These are phyloP conservation scores for Suhomyces yuchorum DNA, from an alignment of 1,139 yeast species.

Conservation along the genomic window DNA sequence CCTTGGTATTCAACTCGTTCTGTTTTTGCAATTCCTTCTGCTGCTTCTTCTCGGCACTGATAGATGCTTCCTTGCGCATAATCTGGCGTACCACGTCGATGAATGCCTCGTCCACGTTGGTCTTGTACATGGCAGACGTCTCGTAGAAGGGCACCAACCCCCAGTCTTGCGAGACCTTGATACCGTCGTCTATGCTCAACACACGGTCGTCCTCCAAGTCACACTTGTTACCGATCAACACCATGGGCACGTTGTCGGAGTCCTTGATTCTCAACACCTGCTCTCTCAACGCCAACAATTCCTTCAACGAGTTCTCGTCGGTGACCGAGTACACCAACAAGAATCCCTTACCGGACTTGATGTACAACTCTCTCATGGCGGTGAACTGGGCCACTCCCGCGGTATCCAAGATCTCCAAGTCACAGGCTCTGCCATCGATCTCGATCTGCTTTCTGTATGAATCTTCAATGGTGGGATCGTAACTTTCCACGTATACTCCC, in stretches of 20 bases:
- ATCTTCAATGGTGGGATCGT: constrained; percentile 54
- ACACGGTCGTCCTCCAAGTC: constrained; percentile 78
- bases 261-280: constrained; percentile 91
- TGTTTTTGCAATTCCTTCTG: constrained; percentile 45
- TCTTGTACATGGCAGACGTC: constrained; percentile 88
- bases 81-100: constrained; percentile 87
- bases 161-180: constrained; percentile 80
- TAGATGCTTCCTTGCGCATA: constrained; percentile 65
- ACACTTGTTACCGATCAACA: constrained; percentile 84
- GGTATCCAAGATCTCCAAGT: constrained; percentile 63
- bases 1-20: constrained; percentile 13
- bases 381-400: constrained; percentile 58
- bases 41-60: constrained; percentile 50
- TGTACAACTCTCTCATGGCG: constrained; percentile 69
- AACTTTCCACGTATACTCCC: constrained; percentile 54
- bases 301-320: constrained; percentile 81
- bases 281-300: constrained; percentile 77
- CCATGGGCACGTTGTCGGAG: constrained; percentile 76
- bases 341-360: constrained; percentile 39
- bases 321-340: constrained; percentile 87
- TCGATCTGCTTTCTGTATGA: constrained; percentile 91
- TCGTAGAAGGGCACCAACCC: constrained; percentile 90
- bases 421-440: constrained; percentile 89
- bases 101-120: constrained; percentile 90
- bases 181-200: constrained; percentile 78